Evolutionary conservation across 768 basidiomycete species (phyloP).

Genomic region (Rhodotorula diobovata): DNA sequence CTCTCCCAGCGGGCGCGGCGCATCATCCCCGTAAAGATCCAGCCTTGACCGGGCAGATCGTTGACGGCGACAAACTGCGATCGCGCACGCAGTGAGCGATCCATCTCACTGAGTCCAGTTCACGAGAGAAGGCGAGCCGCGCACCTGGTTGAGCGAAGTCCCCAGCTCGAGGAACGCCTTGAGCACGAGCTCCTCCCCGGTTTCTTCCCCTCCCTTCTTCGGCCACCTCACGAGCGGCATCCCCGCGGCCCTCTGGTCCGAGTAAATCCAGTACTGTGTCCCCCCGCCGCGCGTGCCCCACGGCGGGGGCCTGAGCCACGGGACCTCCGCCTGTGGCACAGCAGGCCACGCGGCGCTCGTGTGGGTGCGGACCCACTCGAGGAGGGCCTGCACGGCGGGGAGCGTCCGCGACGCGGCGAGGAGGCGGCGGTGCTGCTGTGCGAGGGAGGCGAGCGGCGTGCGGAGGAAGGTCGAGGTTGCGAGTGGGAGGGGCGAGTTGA

Average conservation of each 20-base stretch:
- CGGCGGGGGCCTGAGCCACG: not conserved
- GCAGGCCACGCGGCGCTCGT: not conserved
- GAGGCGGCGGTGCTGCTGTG: not conserved
- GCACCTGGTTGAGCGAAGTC: constrained; percentile 1
- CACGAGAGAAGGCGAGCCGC: too few species aligned
- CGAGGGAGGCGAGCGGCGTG: not conserved
- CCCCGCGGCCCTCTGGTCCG: not conserved
- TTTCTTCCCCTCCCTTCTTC: not conserved
- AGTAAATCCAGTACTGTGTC: not conserved
- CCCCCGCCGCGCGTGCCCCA: not conserved
- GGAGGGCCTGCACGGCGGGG: not conserved
- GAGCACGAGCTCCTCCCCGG: not conserved
- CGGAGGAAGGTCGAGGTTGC: not conserved
- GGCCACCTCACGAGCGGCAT: not conserved
- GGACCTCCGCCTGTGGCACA: not conserved
- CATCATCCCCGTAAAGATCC: constrained; percentile 2
- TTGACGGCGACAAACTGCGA: not conserved
- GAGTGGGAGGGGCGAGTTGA: not conserved
- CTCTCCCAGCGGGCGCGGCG: not conserved
- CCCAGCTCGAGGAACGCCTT: constrained; percentile 12
- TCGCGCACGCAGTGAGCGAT: too few species aligned
- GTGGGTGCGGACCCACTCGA: not conserved
- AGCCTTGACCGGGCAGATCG: not conserved
- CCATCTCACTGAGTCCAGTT: too few species aligned
- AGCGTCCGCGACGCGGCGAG: constrained; percentile 2